Base-by-base conservation (phyloP, 441 rosid species). In the Jatropha multifida region DNA sequence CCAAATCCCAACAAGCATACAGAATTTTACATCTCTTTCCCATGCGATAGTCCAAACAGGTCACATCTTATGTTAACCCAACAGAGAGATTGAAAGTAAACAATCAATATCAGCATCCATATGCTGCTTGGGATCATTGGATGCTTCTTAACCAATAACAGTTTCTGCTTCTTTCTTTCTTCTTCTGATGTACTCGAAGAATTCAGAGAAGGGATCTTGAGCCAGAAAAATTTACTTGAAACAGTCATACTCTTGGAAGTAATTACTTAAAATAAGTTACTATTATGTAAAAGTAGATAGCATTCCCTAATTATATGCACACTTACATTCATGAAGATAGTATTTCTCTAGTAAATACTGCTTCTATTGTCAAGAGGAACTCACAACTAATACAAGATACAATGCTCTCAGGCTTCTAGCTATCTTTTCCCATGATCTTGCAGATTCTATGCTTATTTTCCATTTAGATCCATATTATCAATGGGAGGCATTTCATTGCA, bases 271-370 rank as follows among this genome's bases (percentile, higher is more conserved):
- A 7, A 26, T 8, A 42, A n/a, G 41, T 12, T 7, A 41, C 1
- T 2, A 8, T 4, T 26, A 40, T 11, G 4, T 20, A n/a, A 76
- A 62, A 44, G 44, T 78, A 65, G 48, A 70, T 69, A 74, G 7
- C 76, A 49, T 62, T 60, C 64, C 60, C 52, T 63, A 14, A 52
- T 73, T 58, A 74, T 84, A 88, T 83, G 72, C 79, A 86, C 87
- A 83, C 74, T 86, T 85, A 72, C 79, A 77, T 56, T 77, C 73
- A 77, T 58, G 72, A 64, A 40, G n/a, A 73, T 11, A 51, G 61
- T 51, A 51, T 61, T 68, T 74, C 63, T 66, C 64, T 46, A 60
- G 26, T 40, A 68, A 68, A 56, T 42, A 75, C 73, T 76, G 79
- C 78, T 82, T 72, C 81, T 73, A 66, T 52, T 26, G 63, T 55